Base-by-base conservation (phyloP, 2,329 filamentous ascomycete species). In the Fusarium papillatum region DNA sequence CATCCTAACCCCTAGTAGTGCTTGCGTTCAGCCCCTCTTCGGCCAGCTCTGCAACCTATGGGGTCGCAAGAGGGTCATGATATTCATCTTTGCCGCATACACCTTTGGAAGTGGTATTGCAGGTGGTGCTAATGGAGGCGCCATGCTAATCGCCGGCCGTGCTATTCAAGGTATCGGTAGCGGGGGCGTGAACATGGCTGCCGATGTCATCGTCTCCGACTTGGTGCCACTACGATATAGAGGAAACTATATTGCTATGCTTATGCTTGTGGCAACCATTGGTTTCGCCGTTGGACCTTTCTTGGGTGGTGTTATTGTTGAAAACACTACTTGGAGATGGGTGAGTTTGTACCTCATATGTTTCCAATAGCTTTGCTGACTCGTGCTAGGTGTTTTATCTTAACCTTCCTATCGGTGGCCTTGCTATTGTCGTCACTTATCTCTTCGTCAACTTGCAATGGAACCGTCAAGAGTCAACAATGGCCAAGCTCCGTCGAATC, bases 31-130 rank as follows among this genome's bases (percentile, higher is more conserved):
- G 63, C 89, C 89, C 0, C 73, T 90, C 0, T 87, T 86, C 53
- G 88, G 87, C 1, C 88, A 90, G 72, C 72, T 89, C 1, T 84
- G 86, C 17, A 85, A 90, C 64, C 83, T 91, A n/a, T 91, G 88
- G 71, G 89, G 90, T 5, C 84, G 90, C 2, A 84, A 87, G 26
- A 85, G 81, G 61, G 79, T 85, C 29, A 81, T 83, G 19, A 80
- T 90, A 0, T 61, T 78, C 10, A 80, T 86, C 4, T 84, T 90
- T 2, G 82, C 80, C 14, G 71, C 89, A 2, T 91, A 91, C 70
- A 83, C 83, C 0, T 74, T 91, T 0, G 90, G 90, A 0, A 90
- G 89, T 67, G 86, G 83, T 0, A 82, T 90, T 7, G 82, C 81
- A 11, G 88, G 87, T 0, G 85, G 83, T 0, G 85, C 88, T 0